These are phyloP conservation scores for Handroanthus guayacan DNA, from an alignment of 257 asterid genomes.

Conservation along the genomic window DNA sequence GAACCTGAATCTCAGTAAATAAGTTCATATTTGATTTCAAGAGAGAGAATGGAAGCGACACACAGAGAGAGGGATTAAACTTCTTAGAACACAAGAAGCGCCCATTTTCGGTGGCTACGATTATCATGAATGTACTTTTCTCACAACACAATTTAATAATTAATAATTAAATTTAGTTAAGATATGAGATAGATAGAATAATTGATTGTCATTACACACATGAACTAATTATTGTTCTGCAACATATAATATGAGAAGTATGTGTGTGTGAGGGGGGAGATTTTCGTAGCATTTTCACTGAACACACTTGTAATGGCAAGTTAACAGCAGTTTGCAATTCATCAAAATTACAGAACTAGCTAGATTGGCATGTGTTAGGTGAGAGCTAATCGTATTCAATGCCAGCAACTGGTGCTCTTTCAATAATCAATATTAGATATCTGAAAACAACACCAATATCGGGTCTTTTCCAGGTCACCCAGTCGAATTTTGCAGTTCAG, in stretches of 20 bases:
- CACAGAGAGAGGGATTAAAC: conserved; percentile 13
- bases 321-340: conserved; percentile 21
- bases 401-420: conserved; percentile 23
- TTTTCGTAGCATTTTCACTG: conserved; percentile 13
- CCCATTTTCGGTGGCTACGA: conserved; percentile 15
- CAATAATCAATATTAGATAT: not conserved
- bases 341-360: conserved; percentile 4
- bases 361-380: conserved; percentile 10
- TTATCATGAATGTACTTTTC: not conserved
- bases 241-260: not conserved
- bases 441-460: not conserved
- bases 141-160: not conserved
- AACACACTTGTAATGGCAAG: conserved; percentile 5
- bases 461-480: not conserved
- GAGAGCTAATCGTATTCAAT: conserved; percentile 18
- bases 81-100: conserved; percentile 4
- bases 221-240: not conserved
- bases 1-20: conserved; percentile 99
- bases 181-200: not conserved
- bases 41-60: conserved; percentile 21
- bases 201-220: not conserved
- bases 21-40: conserved; percentile 62
- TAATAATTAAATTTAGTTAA: not conserved
- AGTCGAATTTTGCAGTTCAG: conserved; percentile 9
- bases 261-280: not conserved